Evolutionary conservation across 257 asterid genomes (phyloP).

Genomic region (Avicennia marina): DNA sequence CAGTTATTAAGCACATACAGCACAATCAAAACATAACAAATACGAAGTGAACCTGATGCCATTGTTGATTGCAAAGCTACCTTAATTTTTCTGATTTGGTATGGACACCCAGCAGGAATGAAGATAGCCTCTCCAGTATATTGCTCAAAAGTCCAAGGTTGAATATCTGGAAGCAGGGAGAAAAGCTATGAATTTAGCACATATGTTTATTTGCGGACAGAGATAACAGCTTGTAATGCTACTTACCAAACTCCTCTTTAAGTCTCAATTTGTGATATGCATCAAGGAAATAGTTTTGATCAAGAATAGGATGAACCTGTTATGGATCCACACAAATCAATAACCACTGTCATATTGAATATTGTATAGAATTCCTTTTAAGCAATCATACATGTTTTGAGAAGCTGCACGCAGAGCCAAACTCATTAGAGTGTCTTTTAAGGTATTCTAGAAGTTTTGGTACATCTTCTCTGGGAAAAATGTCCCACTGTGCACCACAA

Average conservation of each 20-base stretch:
- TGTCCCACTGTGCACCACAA: conserved; percentile 92
- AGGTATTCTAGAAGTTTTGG: conserved; percentile 86
- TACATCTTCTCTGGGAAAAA: conserved; percentile 80
- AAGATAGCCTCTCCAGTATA: conserved; percentile 83
- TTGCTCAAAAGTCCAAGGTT: conserved; percentile 92
- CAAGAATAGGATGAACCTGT: conserved; percentile 94
- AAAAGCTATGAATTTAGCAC: conserved; percentile 17
- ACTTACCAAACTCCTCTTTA: conserved; percentile 90
- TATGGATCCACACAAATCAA: conserved; percentile 14
- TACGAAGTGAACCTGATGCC: neutral
- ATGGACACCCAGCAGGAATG: conserved; percentile 99
- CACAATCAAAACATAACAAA: neutral
- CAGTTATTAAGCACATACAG: too few relatives aligned
- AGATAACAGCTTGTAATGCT: neutral
- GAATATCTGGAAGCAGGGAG: conserved; percentile 50
- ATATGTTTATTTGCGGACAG: neutral
- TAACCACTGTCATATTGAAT: conserved; percentile 7
- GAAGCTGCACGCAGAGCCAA: conserved; percentile 39
- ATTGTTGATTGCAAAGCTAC: conserved; percentile 27
- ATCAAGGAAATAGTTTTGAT: conserved; percentile 73
- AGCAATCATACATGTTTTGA: conserved; percentile 45
- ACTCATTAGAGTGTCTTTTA: conserved; percentile 63
- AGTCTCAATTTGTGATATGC: conserved; percentile 89
- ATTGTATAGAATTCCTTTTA: neutral
- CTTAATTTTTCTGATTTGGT: conserved; percentile 77